A percentile compares a stretch with the other conserved stretches of the same genome.
Conservation (phyloP, 371 early-diverging fungal genomes). For the Nematocida ironsii region DNA sequence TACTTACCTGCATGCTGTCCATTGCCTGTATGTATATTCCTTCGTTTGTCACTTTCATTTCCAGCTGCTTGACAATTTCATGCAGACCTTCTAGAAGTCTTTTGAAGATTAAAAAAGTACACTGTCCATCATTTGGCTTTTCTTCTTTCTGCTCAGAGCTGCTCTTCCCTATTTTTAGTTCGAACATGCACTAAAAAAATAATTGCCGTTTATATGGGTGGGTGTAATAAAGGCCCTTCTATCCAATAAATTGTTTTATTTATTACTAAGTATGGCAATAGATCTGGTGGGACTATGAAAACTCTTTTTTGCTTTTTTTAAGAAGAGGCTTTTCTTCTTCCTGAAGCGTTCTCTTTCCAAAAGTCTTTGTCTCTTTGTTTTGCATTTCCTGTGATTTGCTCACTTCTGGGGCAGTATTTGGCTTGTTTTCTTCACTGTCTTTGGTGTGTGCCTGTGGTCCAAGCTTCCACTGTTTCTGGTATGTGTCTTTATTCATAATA, state of each 20-base stretch:
- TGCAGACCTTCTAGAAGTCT: constrained; percentile 88
- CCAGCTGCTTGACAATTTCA: constrained; percentile 89
- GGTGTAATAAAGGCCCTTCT: background rate
- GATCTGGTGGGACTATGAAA: background rate
- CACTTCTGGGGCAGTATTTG: background rate
- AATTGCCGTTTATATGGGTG: background rate
- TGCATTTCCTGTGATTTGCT: background rate
- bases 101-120: constrained; percentile 73
- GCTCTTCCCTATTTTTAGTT: constrained; percentile 58
- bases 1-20: constrained; percentile 93
- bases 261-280: background rate
- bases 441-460: constrained; percentile 25
- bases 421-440: background rate
- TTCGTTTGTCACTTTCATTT: constrained; percentile 88
- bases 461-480: constrained; percentile 49
- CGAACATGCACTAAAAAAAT: constrained; percentile 64
- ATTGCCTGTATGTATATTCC: constrained; percentile 95
- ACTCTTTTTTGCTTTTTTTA: constrained; percentile 12
- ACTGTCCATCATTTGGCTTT: constrained; percentile 17
- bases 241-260: background rate
- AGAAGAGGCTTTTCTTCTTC: background rate
- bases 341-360: background rate
- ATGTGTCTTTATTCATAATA: constrained; percentile 92
- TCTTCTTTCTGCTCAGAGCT: constrained; percentile 29
- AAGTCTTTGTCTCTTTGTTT: background rate